Base-by-base conservation (phyloP, 805 yeast genomes). In the Komagataella kurtzmanii region DNA sequence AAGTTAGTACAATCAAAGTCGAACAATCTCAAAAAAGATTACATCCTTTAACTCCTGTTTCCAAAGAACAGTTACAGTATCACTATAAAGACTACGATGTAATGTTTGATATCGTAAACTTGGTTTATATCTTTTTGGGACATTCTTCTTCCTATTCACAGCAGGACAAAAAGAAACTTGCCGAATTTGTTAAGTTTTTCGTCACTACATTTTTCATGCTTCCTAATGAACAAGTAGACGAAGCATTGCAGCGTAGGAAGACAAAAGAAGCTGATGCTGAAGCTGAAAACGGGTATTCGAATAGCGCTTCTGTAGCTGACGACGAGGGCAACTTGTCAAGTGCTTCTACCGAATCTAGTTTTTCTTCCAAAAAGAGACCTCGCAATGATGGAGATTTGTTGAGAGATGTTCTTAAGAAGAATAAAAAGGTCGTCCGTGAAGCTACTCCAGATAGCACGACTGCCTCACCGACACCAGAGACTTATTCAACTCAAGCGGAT, bases 21-120 rank as follows among this genome's bases (percentile, higher is more conserved):
- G 99, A 91, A 61, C 96, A 88, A 65, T 77, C 76, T n/a, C 86
- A 84, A 59, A 90, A 88, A 67, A 76, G 95, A 61, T 70, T 87
- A 54, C 89, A 86, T 59, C 96, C 96, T 44, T 74, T 88, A 59
- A 81, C 90, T 50, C 95, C 96, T 3, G 80, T 79, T 57, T 91
- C 97, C n/a, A 85, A 84, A 63, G 81, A 82, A 52, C 83, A 79
- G 58, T 56, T 68, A 18, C 75, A 76, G 52, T 88, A 79, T 61
- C 70, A 68, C 24, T 80, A 89, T 56, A 65, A 70, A 7, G 97
- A 91, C 61, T 64, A 70, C 50, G 83, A 77, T 8, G 77, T 91
- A 10, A 70, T 93, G 49, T 74, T 73, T 61, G 99, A 93, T 67
- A 79, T 90, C 51, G 63, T 85, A 53, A 76, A 77, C 54, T 73